Conservation (phyloP, 2,329 filamentous ascomycete species). For the Cryphonectria japonica region DNA sequence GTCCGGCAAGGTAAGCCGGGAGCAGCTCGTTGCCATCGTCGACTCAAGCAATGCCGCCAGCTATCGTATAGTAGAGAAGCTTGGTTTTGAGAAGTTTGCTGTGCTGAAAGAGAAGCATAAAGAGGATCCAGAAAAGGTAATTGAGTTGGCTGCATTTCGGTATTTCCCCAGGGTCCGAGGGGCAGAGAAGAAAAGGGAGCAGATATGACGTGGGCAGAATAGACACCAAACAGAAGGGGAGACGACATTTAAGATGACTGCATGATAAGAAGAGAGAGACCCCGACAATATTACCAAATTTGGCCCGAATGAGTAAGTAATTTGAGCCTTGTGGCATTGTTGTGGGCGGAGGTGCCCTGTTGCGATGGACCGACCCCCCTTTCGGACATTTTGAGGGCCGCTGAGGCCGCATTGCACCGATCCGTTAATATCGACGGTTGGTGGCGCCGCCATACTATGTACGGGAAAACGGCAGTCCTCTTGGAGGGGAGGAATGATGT, state of each 20-base stretch:
- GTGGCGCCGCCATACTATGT: not conserved
- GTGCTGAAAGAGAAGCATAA: slow-evolving; percentile 36
- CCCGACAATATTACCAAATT: not conserved
- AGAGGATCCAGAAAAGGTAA: slow-evolving; percentile 16
- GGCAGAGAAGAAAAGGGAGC: slow-evolving; percentile 31
- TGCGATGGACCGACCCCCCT: not conserved
- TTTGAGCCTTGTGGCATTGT: not conserved
- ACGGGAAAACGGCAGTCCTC: not conserved
- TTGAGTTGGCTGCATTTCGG: slow-evolving; percentile 33
- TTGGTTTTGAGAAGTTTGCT: slow-evolving; percentile 53
- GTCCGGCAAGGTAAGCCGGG: slow-evolving; percentile 39
- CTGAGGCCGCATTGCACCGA: slow-evolving; percentile 21
- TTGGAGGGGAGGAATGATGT: not conserved
- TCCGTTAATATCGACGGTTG: not conserved
- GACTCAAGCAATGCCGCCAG: slow-evolving; percentile 56
- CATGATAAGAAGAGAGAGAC: too few species aligned
- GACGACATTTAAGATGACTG: too few species aligned
- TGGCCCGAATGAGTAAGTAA: not conserved
- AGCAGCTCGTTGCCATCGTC: slow-evolving; percentile 52
- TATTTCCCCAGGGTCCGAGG: slow-evolving; percentile 35
- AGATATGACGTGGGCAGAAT: not conserved
- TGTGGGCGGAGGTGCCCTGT: not conserved
- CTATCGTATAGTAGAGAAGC: slow-evolving; percentile 59
- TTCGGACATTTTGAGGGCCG: slow-evolving; percentile 25
- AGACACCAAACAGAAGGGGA: not conserved